Percentiles rank a stretch among this genome's conserved stretches.
Conservation (phyloP, 2,329 filamentous ascomycete genomes). For the Botryosphaeria dothidea region DNA sequence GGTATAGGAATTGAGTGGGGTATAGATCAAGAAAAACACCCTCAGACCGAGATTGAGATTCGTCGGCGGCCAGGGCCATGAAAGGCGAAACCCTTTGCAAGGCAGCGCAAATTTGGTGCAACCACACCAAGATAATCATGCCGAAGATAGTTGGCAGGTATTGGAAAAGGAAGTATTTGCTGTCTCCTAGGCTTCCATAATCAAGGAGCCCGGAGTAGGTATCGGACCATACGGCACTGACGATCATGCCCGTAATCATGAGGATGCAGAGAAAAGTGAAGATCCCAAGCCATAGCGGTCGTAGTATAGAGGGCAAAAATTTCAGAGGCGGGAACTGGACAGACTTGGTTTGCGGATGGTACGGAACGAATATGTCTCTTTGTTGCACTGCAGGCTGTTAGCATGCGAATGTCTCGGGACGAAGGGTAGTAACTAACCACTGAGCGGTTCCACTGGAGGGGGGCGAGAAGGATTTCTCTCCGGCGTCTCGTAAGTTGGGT, state of each 20-base stretch:
- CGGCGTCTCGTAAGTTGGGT: neutral
- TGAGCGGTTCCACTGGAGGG: constrained; percentile 3
- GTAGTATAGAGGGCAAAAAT: constrained; percentile 72
- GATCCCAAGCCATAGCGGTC: constrained; percentile 62
- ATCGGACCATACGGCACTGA: constrained; percentile 57
- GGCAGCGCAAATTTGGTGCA: constrained; percentile 71
- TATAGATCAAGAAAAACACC: constrained; percentile 64
- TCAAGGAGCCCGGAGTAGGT: constrained; percentile 61
- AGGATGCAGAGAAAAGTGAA: constrained; percentile 64
- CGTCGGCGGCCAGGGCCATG: constrained; percentile 69
- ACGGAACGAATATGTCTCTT: constrained; percentile 34
- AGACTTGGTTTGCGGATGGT: constrained; percentile 27
- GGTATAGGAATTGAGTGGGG: constrained; percentile 67
- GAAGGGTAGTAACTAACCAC: neutral
- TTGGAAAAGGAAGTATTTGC: constrained; percentile 81
- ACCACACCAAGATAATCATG: constrained; percentile 71
- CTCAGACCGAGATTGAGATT: constrained; percentile 59
- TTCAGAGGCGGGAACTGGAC: constrained; percentile 50
- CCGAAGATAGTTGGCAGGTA: constrained; percentile 80
- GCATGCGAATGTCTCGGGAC: neutral
- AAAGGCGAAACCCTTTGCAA: constrained; percentile 80
- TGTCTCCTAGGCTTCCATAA: constrained; percentile 70
- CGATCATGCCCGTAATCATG: constrained; percentile 72
- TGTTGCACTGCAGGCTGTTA: constrained; percentile 14
- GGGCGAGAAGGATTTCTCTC: constrained; percentile 4